A percentile compares a stretch with the other conserved stretches of the same genome.
Evolutionary conservation across 208 protist species (phyloP).

Genomic region (Phytomonas serpens): DNA sequence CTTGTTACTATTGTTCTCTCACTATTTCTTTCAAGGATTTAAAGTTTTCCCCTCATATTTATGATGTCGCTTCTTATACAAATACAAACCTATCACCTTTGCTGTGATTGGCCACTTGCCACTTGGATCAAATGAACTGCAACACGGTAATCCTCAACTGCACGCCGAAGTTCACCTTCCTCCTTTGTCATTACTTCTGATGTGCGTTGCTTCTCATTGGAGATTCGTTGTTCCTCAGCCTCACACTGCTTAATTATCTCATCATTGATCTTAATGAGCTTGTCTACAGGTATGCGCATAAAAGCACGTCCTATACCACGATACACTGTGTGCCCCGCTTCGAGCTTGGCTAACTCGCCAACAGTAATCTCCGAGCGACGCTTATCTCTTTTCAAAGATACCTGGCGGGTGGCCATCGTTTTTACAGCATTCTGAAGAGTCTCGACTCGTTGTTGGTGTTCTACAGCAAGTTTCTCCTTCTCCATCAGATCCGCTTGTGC

Average conservation of each 20-base stretch:
- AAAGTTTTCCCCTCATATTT: constrained; percentile 6
- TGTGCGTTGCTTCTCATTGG: constrained; percentile 74
- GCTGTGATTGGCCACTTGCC: background rate
- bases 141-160: constrained; percentile 48
- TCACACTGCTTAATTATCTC: constrained; percentile 61
- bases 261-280: constrained; percentile 59
- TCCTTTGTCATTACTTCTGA: constrained; percentile 65
- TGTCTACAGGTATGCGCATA: constrained; percentile 48
- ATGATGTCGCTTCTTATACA: background rate
- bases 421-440: constrained; percentile 62
- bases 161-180: constrained; percentile 57
- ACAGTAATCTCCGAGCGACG: constrained; percentile 78
- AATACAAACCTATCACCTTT: background rate
- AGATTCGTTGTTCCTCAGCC: constrained; percentile 67
- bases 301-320: constrained; percentile 77
- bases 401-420: constrained; percentile 76
- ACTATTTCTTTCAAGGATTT: background rate
- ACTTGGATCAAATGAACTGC: constrained; percentile 47
- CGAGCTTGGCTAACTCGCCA: constrained; percentile 58
- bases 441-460: constrained; percentile 81
- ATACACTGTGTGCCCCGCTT: constrained; percentile 65
- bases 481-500: constrained; percentile 86
- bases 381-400: constrained; percentile 45
- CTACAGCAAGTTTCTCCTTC: constrained; percentile 75
- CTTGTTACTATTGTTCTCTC: background rate